A percentile compares a stretch with the other conserved stretches of the same genome.
Conservation (phyloP, 2,329 filamentous ascomycete species). For the Penicillium sp. region DNA sequence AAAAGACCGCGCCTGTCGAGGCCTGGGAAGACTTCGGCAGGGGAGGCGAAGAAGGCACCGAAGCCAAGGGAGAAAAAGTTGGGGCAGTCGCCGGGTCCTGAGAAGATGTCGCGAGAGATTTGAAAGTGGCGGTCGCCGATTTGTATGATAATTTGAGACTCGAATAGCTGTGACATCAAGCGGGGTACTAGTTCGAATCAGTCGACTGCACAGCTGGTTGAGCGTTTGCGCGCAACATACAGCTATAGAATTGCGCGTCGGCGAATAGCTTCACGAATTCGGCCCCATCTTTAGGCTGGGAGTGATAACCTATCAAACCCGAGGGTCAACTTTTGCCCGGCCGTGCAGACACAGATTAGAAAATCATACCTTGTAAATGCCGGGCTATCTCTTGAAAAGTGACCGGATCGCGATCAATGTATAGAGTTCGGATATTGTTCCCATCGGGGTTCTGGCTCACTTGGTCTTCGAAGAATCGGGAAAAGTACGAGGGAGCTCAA, state of each 20-base stretch:
- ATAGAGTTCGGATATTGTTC: constrained; percentile 73
- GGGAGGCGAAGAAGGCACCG: constrained; percentile 81
- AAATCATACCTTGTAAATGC: constrained; percentile 72
- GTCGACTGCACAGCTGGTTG: background rate
- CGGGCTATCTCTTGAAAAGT: constrained; percentile 89
- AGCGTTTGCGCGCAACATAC: constrained; percentile 53
- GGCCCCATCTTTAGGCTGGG: constrained; percentile 77
- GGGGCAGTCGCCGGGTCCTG: constrained; percentile 82
- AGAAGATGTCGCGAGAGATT: constrained; percentile 87
- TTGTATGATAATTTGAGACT: constrained; percentile 84
- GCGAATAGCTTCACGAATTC: constrained; percentile 94
- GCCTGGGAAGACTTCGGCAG: constrained; percentile 82
- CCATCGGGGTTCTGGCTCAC: constrained; percentile 67
- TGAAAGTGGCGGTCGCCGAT: constrained; percentile 88
- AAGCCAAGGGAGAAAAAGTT: constrained; percentile 96
- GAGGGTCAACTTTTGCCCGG: background rate
- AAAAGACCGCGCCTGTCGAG: constrained; percentile 78
- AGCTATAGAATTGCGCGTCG: constrained; percentile 91
- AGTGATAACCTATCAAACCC: constrained; percentile 70
- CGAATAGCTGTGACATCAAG: constrained; percentile 87
- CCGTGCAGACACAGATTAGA: background rate
- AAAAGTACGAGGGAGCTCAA: constrained; percentile 92
- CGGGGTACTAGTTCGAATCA: constrained; percentile 71
- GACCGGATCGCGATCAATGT: constrained; percentile 89
- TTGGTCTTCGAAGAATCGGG: constrained; percentile 88